Evolutionary conservation across 805 yeast genomes (phyloP), one percentile per base, ranked within the genome.

Genomic region (Teunomyces funiuensis): DNA sequence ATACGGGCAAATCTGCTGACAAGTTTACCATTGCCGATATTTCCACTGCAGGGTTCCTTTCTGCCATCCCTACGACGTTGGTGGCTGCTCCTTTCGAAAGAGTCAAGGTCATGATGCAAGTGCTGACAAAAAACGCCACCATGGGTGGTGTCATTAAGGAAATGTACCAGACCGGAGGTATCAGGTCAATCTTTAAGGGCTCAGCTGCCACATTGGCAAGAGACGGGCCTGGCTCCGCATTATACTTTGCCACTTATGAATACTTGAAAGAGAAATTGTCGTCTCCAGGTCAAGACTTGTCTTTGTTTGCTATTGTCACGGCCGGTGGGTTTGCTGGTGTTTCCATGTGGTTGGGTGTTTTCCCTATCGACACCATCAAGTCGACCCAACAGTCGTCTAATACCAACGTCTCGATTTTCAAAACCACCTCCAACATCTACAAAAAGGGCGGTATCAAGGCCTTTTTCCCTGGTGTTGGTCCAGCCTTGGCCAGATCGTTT

Each of bases 81-180:
- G 87, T 91, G 14, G 96, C 97, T n/a, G 97, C 97, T 0, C 99
- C 99, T 2, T 89, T 93, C 53, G 99, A 91, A 67, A 78, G 99
- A 52, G 85, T 90, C 58, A 91, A 91, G 74, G 97, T 93, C 39
- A 86, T 91, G 58, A 74, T 91, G 76, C 99, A 91, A 65, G 75
- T 88, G 8, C 85, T 85, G 57, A 73, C 74, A 17, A 63, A 73
- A n/a, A 69, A 69, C 33, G 54, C 72, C 1, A 62, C 77, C n/a
- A 76, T 76, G 75, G 65, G 71, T 10, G 73, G 79, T 22, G 87
- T 84, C 2, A 82, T 89, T 23, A 71, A 69, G 47, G 79, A 80
- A 54, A 77, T 91, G 54, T 80, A 88, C 53, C 71, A 72, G 28
- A 80, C 84, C 34, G 97, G 97, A 25, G 97, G 97, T 20, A 50